Conservation (phyloP, 73 alveolate species). For the Tetrahymena thermophila region DNA sequence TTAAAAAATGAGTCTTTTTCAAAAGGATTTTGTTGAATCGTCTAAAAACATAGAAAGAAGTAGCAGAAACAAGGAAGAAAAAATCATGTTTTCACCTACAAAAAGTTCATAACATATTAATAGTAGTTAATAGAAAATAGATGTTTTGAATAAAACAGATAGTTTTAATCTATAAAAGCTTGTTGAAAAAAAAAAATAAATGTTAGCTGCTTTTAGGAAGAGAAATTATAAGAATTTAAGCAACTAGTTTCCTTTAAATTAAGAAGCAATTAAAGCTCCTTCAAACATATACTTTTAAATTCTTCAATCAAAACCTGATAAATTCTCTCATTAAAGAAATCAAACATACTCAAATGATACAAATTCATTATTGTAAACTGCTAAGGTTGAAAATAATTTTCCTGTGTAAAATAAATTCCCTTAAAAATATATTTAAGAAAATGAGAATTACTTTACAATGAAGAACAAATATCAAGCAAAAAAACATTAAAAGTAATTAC, state of each 20-base stretch:
- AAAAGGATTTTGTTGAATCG: not conserved
- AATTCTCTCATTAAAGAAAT: not conserved
- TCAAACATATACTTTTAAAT: not conserved
- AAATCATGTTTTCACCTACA: not conserved
- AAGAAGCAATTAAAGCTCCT: not conserved
- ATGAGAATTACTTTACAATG: not conserved
- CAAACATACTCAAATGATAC: not conserved
- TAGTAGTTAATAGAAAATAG: not conserved
- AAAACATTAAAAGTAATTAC: not conserved
- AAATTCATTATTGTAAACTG: not conserved
- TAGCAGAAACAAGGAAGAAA: not conserved
- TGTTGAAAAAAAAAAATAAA: not conserved
- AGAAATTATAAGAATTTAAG: not conserved
- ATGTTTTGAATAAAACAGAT: not conserved
- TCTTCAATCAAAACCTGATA: not conserved
- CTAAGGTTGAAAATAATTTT: not conserved
- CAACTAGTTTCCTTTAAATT: not conserved
- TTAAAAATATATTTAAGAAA: not conserved
- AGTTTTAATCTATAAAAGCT: not conserved
- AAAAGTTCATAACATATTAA: not conserved
- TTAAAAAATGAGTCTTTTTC: not conserved
- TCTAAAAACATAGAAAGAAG: not conserved
- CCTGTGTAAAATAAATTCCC: not conserved
- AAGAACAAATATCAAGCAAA: not conserved
- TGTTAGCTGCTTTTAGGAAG: not conserved